Conservation (phyloP, 2,329 filamentous ascomycete species). For the Ophiognomonia clavigignenti-juglandacearum region DNA sequence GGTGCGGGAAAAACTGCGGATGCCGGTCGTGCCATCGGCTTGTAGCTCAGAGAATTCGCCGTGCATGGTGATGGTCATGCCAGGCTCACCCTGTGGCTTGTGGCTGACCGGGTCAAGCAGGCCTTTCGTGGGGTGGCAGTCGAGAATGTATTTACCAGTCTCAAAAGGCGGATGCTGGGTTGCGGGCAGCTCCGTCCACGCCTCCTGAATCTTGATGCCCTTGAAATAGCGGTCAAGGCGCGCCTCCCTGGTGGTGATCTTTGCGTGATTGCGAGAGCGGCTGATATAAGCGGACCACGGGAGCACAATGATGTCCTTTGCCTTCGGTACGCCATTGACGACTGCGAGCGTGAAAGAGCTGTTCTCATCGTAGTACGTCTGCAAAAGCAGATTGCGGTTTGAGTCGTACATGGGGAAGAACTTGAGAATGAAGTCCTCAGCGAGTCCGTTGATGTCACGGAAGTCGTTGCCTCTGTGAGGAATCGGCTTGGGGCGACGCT, state of each 20-base stretch:
- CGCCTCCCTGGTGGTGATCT: constrained; percentile 52
- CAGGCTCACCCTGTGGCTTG: constrained; percentile 64
- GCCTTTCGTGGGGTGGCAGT: constrained; percentile 70
- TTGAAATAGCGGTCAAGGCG: constrained; percentile 62
- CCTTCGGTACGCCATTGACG: constrained; percentile 53
- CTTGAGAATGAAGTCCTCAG: constrained; percentile 68
- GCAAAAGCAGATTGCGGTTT: constrained; percentile 58
- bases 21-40: constrained; percentile 47
- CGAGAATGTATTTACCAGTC: constrained; percentile 73
- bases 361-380: constrained; percentile 68
- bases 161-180: constrained; percentile 72
- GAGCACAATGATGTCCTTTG: constrained; percentile 36
- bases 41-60: constrained; percentile 79
- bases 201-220: constrained; percentile 60
- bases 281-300: constrained; percentile 74
- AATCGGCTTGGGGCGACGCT: constrained; percentile 51
- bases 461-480: constrained; percentile 63
- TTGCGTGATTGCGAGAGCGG: constrained; percentile 71
- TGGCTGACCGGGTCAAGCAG: constrained; percentile 65
- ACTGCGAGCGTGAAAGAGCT: constrained; percentile 74
- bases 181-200: constrained; percentile 66
- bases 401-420: constrained; percentile 73
- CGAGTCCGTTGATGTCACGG: constrained; percentile 67
- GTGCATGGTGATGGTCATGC: constrained; percentile 73
- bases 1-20: constrained; percentile 76